Percentiles rank a stretch among this genome's conserved stretches.
Conservation (phyloP, 768 basidiomycete species). For the Panaeolus cyanescens region DNA sequence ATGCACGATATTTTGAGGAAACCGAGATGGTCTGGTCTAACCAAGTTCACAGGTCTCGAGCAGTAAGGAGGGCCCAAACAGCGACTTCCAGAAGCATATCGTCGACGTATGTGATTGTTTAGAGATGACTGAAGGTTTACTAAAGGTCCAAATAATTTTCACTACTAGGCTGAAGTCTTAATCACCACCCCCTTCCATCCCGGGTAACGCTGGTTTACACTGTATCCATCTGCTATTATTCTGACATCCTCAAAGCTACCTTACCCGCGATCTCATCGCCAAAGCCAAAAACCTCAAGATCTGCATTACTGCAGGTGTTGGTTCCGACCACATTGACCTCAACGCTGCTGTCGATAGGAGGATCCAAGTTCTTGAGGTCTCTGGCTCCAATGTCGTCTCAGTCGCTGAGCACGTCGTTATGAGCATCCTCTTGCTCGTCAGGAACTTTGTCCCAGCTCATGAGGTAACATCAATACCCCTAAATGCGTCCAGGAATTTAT, state of each 20-base stretch:
- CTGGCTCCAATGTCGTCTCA: slow-evolving; percentile 88
- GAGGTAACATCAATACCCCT: slow-evolving; percentile 45
- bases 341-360: slow-evolving; percentile 67
- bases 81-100: slow-evolving; percentile 82
- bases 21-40: neutral
- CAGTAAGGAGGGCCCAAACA: slow-evolving; percentile 82
- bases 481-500: neutral
- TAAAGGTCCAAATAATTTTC: slow-evolving; percentile 14
- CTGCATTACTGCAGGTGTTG: slow-evolving; percentile 89
- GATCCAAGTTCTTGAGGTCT: slow-evolving; percentile 46
- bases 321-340: slow-evolving; percentile 89
- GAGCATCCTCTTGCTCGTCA: slow-evolving; percentile 88
- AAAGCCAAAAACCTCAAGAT: slow-evolving; percentile 90
- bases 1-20: neutral
- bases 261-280: slow-evolving; percentile 70
- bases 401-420: slow-evolving; percentile 92
- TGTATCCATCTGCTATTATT: neutral
- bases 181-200: slow-evolving; percentile 90
- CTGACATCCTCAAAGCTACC: slow-evolving; percentile 43
- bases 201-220: slow-evolving; percentile 33
- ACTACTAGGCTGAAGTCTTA: slow-evolving; percentile 66
- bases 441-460: slow-evolving; percentile 88
- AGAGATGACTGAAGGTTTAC: neutral
- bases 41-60: slow-evolving; percentile 57
- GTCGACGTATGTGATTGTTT: slow-evolving; percentile 56